Base-by-base conservation (phyloP, 306 rosid species). In the Acacia crassicarpa region DNA sequence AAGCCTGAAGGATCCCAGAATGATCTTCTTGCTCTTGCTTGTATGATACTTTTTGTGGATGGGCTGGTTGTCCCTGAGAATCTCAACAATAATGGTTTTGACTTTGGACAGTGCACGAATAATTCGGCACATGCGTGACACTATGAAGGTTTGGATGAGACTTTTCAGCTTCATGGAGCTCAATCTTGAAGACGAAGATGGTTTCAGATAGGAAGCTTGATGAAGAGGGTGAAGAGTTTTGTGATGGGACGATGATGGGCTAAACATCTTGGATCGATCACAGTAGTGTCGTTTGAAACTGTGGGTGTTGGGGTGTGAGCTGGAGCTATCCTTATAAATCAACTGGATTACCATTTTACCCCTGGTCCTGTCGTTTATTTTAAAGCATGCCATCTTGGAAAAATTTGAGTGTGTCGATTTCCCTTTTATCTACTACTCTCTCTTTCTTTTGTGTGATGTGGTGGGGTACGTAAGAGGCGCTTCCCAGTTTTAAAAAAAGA, bases 1-100 rank as follows among this genome's bases (percentile, higher is more conserved):
- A 61, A 96, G 89, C 45, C 99, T 82, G 62, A 96, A 96, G 5
- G 99, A 96, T 9, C 99, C 99, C 7, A 96, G 72, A 56, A 92
- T 77, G 41, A 93, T 75, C 79, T 92, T 92, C 68, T 84, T 92
- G 32, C 79, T 83, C 43, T 44, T 91, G 35, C 49, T 91, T 22
- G 54, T 87, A 48, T 22, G 20, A 25, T 77, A 67, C 66, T 78
- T 88, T 41, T 62, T 83, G 16, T 84, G 84, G 48, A 14, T 72
- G 82, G 88, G 83, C 56, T 78, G 81, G 83, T 78, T 84, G 20
- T 85, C 85, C 68, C 80, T 90, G 0, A 90, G 66, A 81, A 88
- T 73, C 17, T 81, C 90, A 27, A 89, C 46, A 20, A 91, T 41
- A 0, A 89, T 74, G 51, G 89, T 58, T 27, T 89, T 95, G 86